phyloP scores from a whole-genome alignment of 2,329 filamentous ascomycete genomes.

The Ploettnerulaceae sp. region DNA sequence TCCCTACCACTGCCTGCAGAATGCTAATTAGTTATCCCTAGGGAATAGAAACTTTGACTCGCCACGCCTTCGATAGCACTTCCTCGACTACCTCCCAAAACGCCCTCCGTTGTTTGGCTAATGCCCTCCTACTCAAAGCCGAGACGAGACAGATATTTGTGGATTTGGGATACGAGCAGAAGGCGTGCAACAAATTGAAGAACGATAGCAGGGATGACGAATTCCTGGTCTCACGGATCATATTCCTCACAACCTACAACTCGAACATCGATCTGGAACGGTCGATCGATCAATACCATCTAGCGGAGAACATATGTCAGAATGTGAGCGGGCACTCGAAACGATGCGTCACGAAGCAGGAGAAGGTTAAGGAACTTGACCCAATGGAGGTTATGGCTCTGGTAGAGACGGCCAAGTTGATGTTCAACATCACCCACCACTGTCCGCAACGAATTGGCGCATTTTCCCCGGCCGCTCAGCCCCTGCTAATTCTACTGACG shows the following conservation, averaged over 20 bases:
- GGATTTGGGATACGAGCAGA: constrained; percentile 61
- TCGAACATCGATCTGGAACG: constrained; percentile 61
- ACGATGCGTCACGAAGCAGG: constrained; percentile 38
- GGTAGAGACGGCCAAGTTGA: constrained; percentile 75
- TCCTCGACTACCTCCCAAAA: constrained; percentile 63
- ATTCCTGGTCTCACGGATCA: constrained; percentile 73
- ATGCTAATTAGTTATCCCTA: constrained; percentile 36
- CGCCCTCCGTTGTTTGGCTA: constrained; percentile 77
- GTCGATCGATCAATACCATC: constrained; percentile 59
- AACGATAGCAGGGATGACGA: constrained; percentile 76
- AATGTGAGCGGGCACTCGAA: constrained; percentile 68
- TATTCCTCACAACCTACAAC: constrained; percentile 77
- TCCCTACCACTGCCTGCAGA: constrained; percentile 11
- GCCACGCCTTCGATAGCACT: constrained; percentile 66
- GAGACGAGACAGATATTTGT: constrained; percentile 68
- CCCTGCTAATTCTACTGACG: constrained; percentile 66
- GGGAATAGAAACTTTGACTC: constrained; percentile 69
- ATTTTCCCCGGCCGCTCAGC: constrained; percentile 65
- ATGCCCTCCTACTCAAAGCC: constrained; percentile 68
- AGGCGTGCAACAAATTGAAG: constrained; percentile 67
- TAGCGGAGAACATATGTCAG: constrained; percentile 64
- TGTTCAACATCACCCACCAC: constrained; percentile 83
- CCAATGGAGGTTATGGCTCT: constrained; percentile 76
- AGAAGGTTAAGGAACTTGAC: constrained; percentile 34
- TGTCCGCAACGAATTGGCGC: constrained; percentile 55